phyloP scores from a whole-genome alignment of 148 eudicot species.

The Mesembryanthemum crystallinum region DNA sequence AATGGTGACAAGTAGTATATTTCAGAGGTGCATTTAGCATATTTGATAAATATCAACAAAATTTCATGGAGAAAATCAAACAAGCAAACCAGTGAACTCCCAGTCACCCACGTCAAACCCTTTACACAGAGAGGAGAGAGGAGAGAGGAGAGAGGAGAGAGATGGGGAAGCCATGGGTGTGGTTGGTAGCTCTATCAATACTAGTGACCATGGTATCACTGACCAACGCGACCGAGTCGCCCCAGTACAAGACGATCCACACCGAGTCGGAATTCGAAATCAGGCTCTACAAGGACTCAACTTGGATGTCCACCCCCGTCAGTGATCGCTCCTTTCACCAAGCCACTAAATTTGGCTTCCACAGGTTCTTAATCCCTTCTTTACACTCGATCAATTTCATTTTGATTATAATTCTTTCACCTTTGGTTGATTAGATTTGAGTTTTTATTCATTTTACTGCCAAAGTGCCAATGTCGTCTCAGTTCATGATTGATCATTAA shows the following conservation, averaged over 20 bases:
- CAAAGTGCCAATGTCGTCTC: no score
- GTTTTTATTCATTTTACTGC: neutral
- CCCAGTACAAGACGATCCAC: conserved; percentile 59
- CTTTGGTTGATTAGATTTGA: neutral
- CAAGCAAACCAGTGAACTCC: no score
- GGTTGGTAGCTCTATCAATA: neutral
- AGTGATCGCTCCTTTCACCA: conserved; percentile 58
- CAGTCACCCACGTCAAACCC: no score
- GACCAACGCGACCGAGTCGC: conserved; percentile 49
- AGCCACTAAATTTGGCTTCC: conserved; percentile 80
- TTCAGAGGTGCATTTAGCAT: no score
- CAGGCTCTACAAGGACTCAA: conserved; percentile 57
- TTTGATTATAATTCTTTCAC: neutral
- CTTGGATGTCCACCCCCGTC: conserved; percentile 68
- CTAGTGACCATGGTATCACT: neutral
- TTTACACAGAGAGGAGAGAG: no score
- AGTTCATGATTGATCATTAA: no score
- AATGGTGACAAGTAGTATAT: no score
- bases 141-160: conserved; percentile 9
- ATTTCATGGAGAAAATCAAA: no score
- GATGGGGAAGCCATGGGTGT: conserved; percentile 20
- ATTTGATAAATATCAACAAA: no score
- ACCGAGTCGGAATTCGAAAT: conserved; percentile 75
- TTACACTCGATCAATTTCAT: neutral
- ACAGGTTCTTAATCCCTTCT: conserved; percentile 40